Percentiles rank a stretch among this genome's conserved stretches.
Evolutionary conservation across 192 early-diverging fungal genomes (phyloP).

Genomic region (Obelidium mucronatum): DNA sequence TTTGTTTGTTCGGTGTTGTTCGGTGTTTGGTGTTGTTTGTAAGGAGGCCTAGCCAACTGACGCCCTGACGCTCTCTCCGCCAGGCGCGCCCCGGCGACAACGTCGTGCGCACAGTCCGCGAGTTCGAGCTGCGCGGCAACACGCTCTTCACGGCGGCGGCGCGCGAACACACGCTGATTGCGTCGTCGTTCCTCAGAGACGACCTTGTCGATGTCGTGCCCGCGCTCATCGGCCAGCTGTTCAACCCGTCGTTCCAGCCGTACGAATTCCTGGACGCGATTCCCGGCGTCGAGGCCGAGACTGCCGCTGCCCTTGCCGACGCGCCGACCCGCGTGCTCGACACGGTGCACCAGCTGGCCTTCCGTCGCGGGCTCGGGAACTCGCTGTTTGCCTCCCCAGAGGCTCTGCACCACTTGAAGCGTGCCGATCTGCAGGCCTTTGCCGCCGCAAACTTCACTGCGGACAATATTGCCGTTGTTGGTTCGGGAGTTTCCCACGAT

Average conservation of each 20-base stretch:
- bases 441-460: slow-evolving; percentile 73
- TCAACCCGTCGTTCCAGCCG: slow-evolving; percentile 79
- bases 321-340: slow-evolving; percentile 76
- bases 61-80: not conserved
- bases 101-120: slow-evolving; percentile 85
- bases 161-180: slow-evolving; percentile 85
- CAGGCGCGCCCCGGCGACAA: slow-evolving; percentile 84
- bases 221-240: slow-evolving; percentile 76
- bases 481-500: slow-evolving; percentile 78
- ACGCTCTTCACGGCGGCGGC: slow-evolving; percentile 79
- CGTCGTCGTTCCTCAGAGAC: slow-evolving; percentile 89
- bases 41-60: too few species aligned
- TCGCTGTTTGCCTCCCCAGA: slow-evolving; percentile 82
- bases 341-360: slow-evolving; percentile 87
- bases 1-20: not conserved
- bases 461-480: slow-evolving; percentile 84
- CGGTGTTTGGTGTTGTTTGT: not conserved
- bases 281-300: slow-evolving; percentile 69
- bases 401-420: slow-evolving; percentile 63
- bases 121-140: slow-evolving; percentile 91
- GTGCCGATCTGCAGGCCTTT: slow-evolving; percentile 76
- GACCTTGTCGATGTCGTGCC: slow-evolving; percentile 83
- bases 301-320: slow-evolving; percentile 66
- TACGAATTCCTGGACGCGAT: slow-evolving; percentile 86
- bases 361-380: slow-evolving; percentile 95